Evolutionary conservation across 306 rosid species (phyloP).

Genomic region (Cotoneaster glaucophyllus): DNA sequence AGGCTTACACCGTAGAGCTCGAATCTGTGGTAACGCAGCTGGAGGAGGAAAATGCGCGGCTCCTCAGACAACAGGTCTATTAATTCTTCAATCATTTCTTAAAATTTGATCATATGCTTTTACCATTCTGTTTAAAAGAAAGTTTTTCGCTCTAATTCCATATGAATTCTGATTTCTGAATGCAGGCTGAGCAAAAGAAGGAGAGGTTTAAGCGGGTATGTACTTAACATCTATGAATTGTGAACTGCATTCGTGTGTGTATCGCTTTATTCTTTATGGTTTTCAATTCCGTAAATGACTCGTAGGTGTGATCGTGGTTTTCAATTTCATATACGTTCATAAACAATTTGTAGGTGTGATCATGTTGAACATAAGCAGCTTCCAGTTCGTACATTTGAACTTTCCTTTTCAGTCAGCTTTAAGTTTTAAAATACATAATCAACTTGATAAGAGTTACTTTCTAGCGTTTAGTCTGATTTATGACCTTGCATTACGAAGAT

Average conservation of each 20-base stretch:
- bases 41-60: constrained; percentile 60
- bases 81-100: not conserved
- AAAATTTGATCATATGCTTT: not conserved
- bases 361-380: too few species aligned
- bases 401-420: too few species aligned
- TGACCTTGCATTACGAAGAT: too few species aligned
- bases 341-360: too few species aligned
- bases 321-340: too few species aligned
- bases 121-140: not conserved
- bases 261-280: not conserved
- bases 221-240: not conserved
- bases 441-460: too few species aligned
- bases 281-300: too few species aligned
- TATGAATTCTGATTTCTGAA: not conserved
- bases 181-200: constrained; percentile 61
- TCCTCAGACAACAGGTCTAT: constrained; percentile 59
- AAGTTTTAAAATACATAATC: too few species aligned
- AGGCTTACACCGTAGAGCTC: constrained; percentile 87
- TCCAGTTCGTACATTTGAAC: too few species aligned
- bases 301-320: too few species aligned
- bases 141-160: not conserved
- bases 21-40: constrained; percentile 61
- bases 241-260: not conserved
- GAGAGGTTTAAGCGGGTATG: constrained; percentile 58
- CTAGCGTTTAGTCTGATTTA: too few species aligned